These are phyloP conservation scores for Alternaria brassicae DNA, from an alignment of 2,329 filamentous ascomycete species.

Conservation along the genomic window DNA sequence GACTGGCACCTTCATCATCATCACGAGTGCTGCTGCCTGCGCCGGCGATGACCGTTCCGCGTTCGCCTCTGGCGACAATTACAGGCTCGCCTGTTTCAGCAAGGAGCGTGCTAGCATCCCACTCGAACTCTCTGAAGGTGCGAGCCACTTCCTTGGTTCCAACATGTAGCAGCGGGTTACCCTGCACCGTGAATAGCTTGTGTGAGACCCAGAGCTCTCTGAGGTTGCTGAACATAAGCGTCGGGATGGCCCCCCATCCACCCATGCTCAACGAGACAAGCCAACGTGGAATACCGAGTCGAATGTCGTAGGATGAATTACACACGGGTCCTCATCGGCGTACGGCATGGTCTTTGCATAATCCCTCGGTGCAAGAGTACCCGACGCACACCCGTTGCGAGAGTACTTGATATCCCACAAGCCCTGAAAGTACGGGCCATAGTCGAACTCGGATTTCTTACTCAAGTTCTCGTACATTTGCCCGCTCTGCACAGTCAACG, in stretches of 20 bases:
- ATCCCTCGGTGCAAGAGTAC: conserved; percentile 6
- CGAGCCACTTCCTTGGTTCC: conserved; percentile 11
- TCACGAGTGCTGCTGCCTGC: conserved; percentile 3
- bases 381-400: conserved; percentile 6
- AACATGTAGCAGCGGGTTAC: conserved; percentile 9
- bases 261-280: conserved; percentile 13
- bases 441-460: conserved; percentile 11
- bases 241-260: conserved; percentile 8
- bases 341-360: conserved; percentile 14
- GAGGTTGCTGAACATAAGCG: conserved; percentile 11
- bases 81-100: conserved; percentile 14
- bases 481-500: conserved; percentile 8
- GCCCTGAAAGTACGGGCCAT: conserved; percentile 20
- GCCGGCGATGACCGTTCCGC: conserved; percentile 11
- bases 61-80: conserved; percentile 10
- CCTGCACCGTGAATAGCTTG: conserved; percentile 7
- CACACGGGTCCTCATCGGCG: conserved; percentile 2
- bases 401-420: conserved; percentile 15
- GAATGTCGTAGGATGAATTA: conserved; percentile 11
- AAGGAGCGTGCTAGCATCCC: conserved; percentile 16
- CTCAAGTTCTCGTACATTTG: conserved; percentile 17
- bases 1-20: conserved; percentile 12
- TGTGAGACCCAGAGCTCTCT: conserved; percentile 12
- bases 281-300: conserved; percentile 10
- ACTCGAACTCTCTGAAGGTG: conserved; percentile 15